Evolutionary conservation across 2,329 filamentous ascomycete species (phyloP).

Genomic region (Sporothrix pseudoabietina): DNA sequence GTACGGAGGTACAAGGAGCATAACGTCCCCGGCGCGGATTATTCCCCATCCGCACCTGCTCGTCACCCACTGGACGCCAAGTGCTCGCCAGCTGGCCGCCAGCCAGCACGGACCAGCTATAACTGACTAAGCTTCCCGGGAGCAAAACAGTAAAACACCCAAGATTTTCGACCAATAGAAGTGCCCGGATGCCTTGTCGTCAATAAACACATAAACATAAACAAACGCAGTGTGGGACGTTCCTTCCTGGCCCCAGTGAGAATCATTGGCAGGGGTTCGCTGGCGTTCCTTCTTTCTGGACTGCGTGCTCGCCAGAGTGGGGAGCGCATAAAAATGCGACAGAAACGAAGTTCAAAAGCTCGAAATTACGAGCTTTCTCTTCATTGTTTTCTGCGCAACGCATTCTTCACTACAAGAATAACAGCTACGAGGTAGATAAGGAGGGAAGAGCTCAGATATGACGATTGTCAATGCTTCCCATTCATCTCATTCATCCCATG

Average conservation of each 20-base stretch:
- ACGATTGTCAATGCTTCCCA: not conserved
- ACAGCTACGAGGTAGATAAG: not conserved
- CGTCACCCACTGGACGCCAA: not conserved
- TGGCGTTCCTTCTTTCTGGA: not conserved
- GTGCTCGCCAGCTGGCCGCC: conserved; percentile 16
- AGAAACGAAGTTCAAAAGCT: not conserved
- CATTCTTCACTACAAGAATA: conserved; percentile 17
- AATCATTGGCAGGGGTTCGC: conserved; percentile 15
- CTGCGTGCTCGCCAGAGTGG: not conserved
- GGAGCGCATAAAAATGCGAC: conserved; percentile 17
- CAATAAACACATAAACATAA: conserved; percentile 22
- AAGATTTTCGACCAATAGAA: not conserved
- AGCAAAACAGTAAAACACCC: not conserved
- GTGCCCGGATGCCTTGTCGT: not conserved
- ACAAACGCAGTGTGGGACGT: conserved; percentile 10
- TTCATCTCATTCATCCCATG: not conserved
- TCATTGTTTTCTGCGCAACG: conserved; percentile 8
- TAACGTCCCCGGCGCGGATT: conserved; percentile 34
- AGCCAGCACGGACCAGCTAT: not conserved
- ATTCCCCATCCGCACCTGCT: conserved; percentile 32
- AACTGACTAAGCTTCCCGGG: conserved; percentile 9
- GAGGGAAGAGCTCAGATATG: not conserved
- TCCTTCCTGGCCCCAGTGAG: not conserved
- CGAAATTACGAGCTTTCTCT: not conserved
- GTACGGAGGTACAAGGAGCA: conserved; percentile 19